Evolutionary conservation across 2,329 filamentous ascomycete species (phyloP).

Genomic region (Capronia epimyces): DNA sequence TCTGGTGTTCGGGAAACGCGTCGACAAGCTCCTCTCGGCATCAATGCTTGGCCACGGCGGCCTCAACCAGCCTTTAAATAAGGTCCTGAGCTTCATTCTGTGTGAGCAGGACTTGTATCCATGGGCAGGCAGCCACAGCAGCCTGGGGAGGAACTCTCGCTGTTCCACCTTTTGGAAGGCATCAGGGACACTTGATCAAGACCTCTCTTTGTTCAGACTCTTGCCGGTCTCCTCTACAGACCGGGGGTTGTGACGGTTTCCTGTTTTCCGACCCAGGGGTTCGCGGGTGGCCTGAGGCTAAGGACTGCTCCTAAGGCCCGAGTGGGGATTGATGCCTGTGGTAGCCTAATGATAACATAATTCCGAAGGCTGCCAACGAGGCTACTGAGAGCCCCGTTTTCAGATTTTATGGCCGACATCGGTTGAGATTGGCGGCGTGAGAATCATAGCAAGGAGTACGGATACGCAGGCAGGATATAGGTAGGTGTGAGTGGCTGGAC

Average conservation of each 20-base stretch:
- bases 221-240: too few relatives aligned
- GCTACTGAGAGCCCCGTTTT: not conserved
- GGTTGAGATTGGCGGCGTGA: too few relatives aligned
- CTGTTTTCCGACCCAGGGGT: not conserved
- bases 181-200: not conserved
- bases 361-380: not conserved
- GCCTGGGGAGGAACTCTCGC: not conserved
- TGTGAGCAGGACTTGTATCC: not conserved
- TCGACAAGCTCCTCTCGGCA: too few relatives aligned
- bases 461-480: too few relatives aligned
- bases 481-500: too few relatives aligned
- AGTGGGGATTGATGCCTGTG: not conserved
- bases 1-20: too few relatives aligned
- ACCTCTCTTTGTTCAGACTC: too few relatives aligned
- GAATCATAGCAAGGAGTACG: too few relatives aligned
- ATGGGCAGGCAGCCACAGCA: constrained; percentile 2
- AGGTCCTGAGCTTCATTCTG: not conserved
- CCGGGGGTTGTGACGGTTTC: too few relatives aligned
- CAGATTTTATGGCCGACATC: not conserved
- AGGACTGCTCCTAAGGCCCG: not conserved
- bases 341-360: not conserved
- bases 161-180: not conserved
- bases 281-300: not conserved
- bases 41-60: too few relatives aligned
- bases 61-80: too few relatives aligned